Percentiles rank a stretch among this genome's conserved stretches.
phyloP scores from a whole-genome alignment of 1,284 basidiomycete genomes.

The Tylopilus orsonianus region DNA sequence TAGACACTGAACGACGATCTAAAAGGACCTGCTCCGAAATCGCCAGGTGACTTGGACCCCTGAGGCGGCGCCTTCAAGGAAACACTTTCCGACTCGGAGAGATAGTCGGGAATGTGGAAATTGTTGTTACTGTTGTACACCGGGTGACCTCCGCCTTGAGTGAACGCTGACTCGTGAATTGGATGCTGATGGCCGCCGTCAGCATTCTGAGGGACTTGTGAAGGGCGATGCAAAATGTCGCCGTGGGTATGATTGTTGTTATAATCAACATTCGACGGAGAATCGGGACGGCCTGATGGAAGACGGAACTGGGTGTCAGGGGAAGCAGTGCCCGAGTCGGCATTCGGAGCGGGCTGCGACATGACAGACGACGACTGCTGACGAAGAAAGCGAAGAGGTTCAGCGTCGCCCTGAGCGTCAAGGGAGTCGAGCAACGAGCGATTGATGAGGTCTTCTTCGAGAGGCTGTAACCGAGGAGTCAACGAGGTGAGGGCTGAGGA shows the following conservation, averaged over 20 bases:
- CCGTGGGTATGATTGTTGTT: constrained; percentile 37
- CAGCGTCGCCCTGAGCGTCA: constrained; percentile 77
- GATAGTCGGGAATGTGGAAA: constrained; percentile 41
- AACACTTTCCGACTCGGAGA: constrained; percentile 39
- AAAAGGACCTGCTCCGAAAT: constrained; percentile 39
- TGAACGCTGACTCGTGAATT: constrained; percentile 31
- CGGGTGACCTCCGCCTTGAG: constrained; percentile 34
- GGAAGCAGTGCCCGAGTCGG: constrained; percentile 52
- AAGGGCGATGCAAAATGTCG: constrained; percentile 35
- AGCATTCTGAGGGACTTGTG: constrained; percentile 37
- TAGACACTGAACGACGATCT: constrained; percentile 39
- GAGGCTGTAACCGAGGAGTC: constrained; percentile 44
- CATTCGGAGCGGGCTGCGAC: constrained; percentile 42
- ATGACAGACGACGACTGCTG: constrained; percentile 27
- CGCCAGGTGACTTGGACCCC: constrained; percentile 39
- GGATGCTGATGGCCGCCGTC: constrained; percentile 36
- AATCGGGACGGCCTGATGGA: constrained; percentile 47
- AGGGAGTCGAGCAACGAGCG: constrained; percentile 76
- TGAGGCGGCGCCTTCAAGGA: constrained; percentile 38
- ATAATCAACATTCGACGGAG: constrained; percentile 42
- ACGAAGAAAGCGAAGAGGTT: constrained; percentile 48
- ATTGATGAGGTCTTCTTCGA: constrained; percentile 82
- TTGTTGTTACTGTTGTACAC: constrained; percentile 50
- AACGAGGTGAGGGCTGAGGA: constrained; percentile 57
- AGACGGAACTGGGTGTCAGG: constrained; percentile 55